Evolutionary conservation across 2,329 filamentous ascomycete species (phyloP), one percentile per base, ranked within the genome.

Genomic region (Hypoxylon sp.): DNA sequence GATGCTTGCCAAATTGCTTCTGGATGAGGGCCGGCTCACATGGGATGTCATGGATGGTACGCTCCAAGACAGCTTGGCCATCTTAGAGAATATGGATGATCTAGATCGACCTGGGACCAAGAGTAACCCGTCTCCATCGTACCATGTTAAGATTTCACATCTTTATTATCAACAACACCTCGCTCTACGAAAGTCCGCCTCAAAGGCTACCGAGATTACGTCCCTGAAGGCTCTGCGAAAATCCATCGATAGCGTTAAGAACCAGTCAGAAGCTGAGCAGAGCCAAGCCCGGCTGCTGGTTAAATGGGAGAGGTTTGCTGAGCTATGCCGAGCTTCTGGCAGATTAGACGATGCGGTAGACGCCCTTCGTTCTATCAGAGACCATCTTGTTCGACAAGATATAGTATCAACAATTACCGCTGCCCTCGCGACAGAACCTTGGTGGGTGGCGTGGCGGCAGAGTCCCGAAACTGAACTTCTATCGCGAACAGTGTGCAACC

Each of bases 301-400:
- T 56, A 93, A 93, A 73, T 80, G 92, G 39, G 91, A 93, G 74
- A 82, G 87, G 9, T 84, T 91, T 70, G 90, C 87, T 2, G 88
- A 91, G 39, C 73, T 88, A 1, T 88, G 86, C 70, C 87, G 84
- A 69, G 76, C 80, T 0, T 77, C 81, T 12, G 85, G 86, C 3
- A 82, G 85, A 47, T 78, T 79, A 16, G 84, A 86, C 2, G 87
- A 90, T 65, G 86, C 90, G 0, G 81, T 87, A 9, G 81, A 84
- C 30, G 85, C 87, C 1, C 82, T 91, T 5, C 80, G 84, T 52
- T 83, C 85, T 14, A 86, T 92, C n/a, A 85, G 90, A 60, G 83
- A 85, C 14, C 84, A 84, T 56, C 82, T 91, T 71, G 81, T 91
- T 4, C 84, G 86, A 25, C 83, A 87, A 39, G 88, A 87, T 2